These are phyloP conservation scores for Citrus medica DNA, from an alignment of 345 rosid species.

Conservation along the genomic window DNA sequence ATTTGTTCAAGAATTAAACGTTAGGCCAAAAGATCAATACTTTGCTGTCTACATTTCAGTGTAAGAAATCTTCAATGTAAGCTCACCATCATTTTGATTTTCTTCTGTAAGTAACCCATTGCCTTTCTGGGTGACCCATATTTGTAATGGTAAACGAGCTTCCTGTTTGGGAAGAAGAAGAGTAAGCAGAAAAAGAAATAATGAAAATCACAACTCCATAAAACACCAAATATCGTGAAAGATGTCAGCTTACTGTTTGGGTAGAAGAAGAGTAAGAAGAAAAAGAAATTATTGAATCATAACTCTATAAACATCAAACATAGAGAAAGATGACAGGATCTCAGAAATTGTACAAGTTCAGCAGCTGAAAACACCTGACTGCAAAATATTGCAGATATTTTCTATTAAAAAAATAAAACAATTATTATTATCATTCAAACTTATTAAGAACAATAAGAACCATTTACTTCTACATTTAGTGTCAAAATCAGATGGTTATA, in stretches of 20 bases:
- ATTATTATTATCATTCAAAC: too few relatives aligned
- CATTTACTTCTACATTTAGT: not conserved
- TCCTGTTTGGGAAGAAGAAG: slow-evolving; percentile 45
- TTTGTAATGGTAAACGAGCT: slow-evolving; percentile 73
- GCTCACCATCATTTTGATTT: slow-evolving; percentile 67
- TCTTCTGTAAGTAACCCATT: slow-evolving; percentile 75
- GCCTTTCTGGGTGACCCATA: slow-evolving; percentile 79
- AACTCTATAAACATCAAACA: not conserved
- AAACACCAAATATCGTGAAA: not conserved
- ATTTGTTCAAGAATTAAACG: not conserved
- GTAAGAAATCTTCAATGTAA: not conserved
- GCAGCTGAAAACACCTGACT: not conserved
- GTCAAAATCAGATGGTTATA: not conserved
- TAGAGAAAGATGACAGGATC: not conserved
- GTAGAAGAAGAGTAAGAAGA: not conserved
- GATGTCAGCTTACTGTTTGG: slow-evolving; percentile 50
- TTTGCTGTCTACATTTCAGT: not conserved
- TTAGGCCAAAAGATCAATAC: not conserved
- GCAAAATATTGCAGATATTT: not conserved
- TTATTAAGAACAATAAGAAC: not conserved
- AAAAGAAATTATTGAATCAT: not conserved
- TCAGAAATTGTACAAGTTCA: not conserved
- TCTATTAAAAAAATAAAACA: not conserved
- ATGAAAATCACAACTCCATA: not conserved
- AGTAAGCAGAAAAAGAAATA: not conserved